These are phyloP conservation scores for Arthrobotrys entomopaga DNA, from an alignment of 2,329 filamentous ascomycete species.

Conservation along the genomic window DNA sequence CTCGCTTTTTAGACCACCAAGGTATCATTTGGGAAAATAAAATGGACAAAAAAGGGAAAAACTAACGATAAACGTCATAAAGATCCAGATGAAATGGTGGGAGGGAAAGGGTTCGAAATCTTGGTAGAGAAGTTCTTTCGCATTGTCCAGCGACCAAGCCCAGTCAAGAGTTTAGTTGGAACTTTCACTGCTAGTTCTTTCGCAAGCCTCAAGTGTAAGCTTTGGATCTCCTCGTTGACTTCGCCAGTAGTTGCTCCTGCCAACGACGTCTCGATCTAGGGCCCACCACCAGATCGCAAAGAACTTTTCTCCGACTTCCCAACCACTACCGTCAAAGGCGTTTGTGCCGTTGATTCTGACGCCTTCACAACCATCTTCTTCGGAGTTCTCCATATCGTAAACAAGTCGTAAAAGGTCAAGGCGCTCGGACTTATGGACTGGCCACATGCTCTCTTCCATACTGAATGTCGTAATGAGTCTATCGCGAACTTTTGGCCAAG, in stretches of 20 bases:
- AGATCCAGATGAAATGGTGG: no score
- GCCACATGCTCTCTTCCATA: slow-evolving; percentile 42
- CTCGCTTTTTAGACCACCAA: slow-evolving; percentile 29
- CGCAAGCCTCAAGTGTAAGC: slow-evolving; percentile 18
- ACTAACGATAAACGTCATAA: neutral
- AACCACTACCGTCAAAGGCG: slow-evolving; percentile 40
- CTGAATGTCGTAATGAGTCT: slow-evolving; percentile 38
- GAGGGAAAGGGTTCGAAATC: no score
- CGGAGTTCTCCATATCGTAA: slow-evolving; percentile 47
- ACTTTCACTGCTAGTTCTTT: neutral
- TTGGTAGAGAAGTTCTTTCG: no score
- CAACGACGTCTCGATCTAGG: slow-evolving; percentile 38
- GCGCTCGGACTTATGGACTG: slow-evolving; percentile 40
- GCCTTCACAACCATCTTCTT: slow-evolving; percentile 39
- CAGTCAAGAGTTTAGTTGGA: neutral
- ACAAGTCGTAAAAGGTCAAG: slow-evolving; percentile 35
- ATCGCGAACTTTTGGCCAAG: slow-evolving; percentile 47
- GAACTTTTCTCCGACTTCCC: slow-evolving; percentile 43
- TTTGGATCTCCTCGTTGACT: slow-evolving; percentile 37
- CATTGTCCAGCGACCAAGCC: no score
- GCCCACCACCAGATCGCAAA: slow-evolving; percentile 49
- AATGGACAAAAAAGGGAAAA: neutral
- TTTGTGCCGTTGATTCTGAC: slow-evolving; percentile 37
- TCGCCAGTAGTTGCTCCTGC: slow-evolving; percentile 41
- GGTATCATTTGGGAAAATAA: slow-evolving; percentile 22